Percentiles rank a stretch among this genome's conserved stretches.
These are phyloP conservation scores for Suillus tomentosus DNA, from an alignment of 768 basidiomycete species.

Conservation along the genomic window DNA sequence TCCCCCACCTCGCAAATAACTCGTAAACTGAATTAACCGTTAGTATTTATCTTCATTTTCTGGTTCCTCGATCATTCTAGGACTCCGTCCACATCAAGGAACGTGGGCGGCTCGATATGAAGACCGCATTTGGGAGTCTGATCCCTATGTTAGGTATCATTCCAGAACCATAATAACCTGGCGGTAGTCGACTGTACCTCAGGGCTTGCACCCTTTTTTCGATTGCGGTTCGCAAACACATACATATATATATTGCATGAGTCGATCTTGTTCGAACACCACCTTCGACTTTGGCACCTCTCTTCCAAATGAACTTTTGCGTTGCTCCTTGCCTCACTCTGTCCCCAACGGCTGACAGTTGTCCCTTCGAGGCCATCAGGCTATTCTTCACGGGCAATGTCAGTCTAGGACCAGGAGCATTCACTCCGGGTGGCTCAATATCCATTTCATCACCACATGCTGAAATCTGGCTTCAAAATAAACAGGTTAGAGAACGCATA, in stretches of 20 bases:
- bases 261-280: background rate
- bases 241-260: slow-evolving; percentile 2
- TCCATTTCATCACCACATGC: slow-evolving; percentile 46
- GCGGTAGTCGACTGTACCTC: slow-evolving; percentile 2
- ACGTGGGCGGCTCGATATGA: slow-evolving; percentile 5
- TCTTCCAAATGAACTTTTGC: slow-evolving; percentile 26
- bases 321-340: slow-evolving; percentile 36
- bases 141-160: background rate
- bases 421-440: slow-evolving; percentile 34
- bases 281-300: background rate
- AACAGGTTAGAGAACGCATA: slow-evolving; percentile 36
- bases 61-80: background rate
- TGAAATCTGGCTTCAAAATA: slow-evolving; percentile 47
- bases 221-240: slow-evolving; percentile 1
- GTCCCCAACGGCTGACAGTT: slow-evolving; percentile 37
- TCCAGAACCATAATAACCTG: background rate
- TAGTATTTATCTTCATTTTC: slow-evolving; percentile 8
- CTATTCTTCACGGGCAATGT: slow-evolving; percentile 34
- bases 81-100: slow-evolving; percentile 2
- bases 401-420: slow-evolving; percentile 26
- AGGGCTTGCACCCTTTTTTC: slow-evolving; percentile 7
- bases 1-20: background rate
- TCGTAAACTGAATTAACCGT: slow-evolving; percentile 9
- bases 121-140: slow-evolving; percentile 5
- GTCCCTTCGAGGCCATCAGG: slow-evolving; percentile 40